These are phyloP conservation scores for Persicaria maculosa DNA, from an alignment of 148 eudicot species.

Conservation along the genomic window DNA sequence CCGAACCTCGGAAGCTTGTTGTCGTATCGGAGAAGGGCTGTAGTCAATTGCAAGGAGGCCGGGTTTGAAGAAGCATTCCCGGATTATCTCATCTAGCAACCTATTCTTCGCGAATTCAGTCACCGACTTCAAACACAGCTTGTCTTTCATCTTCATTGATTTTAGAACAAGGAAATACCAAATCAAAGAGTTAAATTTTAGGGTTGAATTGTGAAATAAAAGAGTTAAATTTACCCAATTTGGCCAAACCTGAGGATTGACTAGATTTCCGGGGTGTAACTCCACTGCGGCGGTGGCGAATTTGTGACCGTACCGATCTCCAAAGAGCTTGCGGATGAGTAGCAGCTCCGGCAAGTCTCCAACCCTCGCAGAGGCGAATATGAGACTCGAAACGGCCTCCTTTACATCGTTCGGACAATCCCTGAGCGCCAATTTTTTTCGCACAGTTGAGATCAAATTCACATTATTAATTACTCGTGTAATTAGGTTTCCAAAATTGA, in stretches of 20 bases:
- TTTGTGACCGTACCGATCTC: constrained; percentile 57
- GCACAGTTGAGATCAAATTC: background rate
- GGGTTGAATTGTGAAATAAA: too few species aligned
- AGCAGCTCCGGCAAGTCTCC: constrained; percentile 72
- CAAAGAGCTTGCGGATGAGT: constrained; percentile 51
- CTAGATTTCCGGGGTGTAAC: constrained; percentile 68
- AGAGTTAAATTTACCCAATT: background rate
- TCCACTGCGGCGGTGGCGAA: constrained; percentile 40
- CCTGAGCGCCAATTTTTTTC: constrained; percentile 21
- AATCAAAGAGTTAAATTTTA: too few species aligned
- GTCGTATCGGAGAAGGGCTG: constrained; percentile 12
- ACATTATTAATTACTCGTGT: background rate
- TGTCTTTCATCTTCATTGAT: constrained; percentile 45
- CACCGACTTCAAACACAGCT: constrained; percentile 28
- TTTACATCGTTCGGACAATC: constrained; percentile 65
- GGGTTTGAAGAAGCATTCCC: constrained; percentile 27
- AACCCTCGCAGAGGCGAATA: constrained; percentile 68
- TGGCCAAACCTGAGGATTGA: constrained; percentile 42
- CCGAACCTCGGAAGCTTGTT: background rate
- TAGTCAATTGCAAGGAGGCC: constrained; percentile 49
- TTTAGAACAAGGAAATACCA: too few species aligned
- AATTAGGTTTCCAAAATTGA: background rate
- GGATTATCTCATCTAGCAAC: constrained; percentile 56
- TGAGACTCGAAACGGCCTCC: constrained; percentile 73
- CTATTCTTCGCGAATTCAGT: constrained; percentile 45